Evolutionary conservation across 73 alveolate species (phyloP).

Genomic region (Paramecium sexaurelia): DNA sequence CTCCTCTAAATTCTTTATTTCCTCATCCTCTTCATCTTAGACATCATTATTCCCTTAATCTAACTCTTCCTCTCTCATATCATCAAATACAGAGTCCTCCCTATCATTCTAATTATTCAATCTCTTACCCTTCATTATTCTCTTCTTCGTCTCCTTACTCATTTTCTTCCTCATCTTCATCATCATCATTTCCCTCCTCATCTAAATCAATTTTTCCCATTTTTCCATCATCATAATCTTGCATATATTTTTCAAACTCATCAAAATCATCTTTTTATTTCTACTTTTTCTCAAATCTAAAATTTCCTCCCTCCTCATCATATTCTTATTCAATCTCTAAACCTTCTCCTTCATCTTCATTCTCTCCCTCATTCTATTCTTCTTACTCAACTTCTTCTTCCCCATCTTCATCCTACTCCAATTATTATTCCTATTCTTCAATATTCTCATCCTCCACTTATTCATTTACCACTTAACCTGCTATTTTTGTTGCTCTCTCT

Average conservation of each 20-base stretch:
- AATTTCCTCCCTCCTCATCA: conserved; percentile 51
- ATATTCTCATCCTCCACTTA: neutral
- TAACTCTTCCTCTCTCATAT: conserved; percentile 54
- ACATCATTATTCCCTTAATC: neutral
- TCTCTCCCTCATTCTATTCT: neutral
- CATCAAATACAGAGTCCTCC: conserved; percentile 62
- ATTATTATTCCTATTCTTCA: neutral
- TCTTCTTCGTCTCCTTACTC: neutral
- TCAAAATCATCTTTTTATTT: conserved; percentile 54
- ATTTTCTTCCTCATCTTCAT: conserved; percentile 32
- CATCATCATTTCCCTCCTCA: conserved; percentile 56
- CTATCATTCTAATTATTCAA: neutral
- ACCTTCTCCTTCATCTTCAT: neutral
- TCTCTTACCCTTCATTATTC: conserved; percentile 40
- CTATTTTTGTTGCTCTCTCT: neutral
- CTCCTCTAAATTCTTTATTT: conserved; percentile 45
- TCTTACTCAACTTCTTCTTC: neutral
- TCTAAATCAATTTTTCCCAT: conserved; percentile 47
- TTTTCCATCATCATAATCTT: conserved; percentile 49
- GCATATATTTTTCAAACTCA: conserved; percentile 42
- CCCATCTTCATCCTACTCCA: neutral
- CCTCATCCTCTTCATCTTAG: neutral
- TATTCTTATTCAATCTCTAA: conserved; percentile 32
- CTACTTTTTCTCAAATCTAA: conserved; percentile 40
- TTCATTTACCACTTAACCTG: neutral